phyloP scores from a whole-genome alignment of 148 eudicot species.

The Fallopia convolvulus region DNA sequence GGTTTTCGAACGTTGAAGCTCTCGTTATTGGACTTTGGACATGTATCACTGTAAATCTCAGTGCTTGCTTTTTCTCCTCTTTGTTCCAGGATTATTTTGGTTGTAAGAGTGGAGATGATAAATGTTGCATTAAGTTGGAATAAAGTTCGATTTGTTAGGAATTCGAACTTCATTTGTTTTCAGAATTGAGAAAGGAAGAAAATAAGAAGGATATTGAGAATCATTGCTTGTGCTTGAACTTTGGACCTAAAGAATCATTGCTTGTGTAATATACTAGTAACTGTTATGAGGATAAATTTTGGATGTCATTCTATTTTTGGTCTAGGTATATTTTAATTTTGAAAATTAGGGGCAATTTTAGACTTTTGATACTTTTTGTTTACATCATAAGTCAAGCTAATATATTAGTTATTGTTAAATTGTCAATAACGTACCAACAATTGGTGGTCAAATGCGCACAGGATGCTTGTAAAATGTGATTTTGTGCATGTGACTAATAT shows the following conservation, averaged over 20 bases:
- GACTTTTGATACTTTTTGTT: no score
- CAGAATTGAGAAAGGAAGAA: neutral
- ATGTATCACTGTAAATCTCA: slow-evolving; percentile 2
- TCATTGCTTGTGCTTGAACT: neutral
- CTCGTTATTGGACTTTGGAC: neutral
- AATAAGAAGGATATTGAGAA: neutral
- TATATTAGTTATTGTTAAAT: no score
- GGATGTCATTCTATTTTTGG: neutral
- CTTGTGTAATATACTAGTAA: neutral
- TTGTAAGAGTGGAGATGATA: neutral
- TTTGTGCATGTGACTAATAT: no score
- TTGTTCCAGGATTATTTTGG: neutral
- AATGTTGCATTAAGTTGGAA: slow-evolving; percentile 8
- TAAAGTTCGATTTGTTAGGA: neutral
- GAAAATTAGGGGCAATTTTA: neutral
- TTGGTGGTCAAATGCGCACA: no score
- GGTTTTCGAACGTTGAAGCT: neutral
- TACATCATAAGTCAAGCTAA: no score
- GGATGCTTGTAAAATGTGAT: no score
- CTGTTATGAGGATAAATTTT: neutral
- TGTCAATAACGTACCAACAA: no score
- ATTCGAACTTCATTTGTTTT: neutral
- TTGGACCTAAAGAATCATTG: neutral
- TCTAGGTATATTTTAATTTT: neutral
- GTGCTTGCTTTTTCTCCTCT: slow-evolving; percentile 1